Evolutionary conservation across 768 basidiomycete species (phyloP).

Genomic region (Favolaschia claudopus): DNA sequence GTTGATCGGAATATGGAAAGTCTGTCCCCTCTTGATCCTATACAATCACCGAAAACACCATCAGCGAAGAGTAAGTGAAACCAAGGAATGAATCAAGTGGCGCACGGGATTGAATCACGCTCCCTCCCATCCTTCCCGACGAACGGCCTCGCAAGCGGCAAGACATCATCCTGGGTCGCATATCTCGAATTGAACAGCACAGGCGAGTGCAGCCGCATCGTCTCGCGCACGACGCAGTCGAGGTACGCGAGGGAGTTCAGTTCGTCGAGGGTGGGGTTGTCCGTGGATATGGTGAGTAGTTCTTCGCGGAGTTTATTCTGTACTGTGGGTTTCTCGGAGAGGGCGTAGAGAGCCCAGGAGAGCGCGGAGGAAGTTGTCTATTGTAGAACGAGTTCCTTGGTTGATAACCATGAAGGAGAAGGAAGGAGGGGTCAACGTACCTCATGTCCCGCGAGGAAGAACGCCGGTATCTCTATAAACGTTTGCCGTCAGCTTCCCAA

Average conservation of each 20-base stretch:
- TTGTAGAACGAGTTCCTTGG: too few relatives aligned
- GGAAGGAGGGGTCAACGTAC: too few relatives aligned
- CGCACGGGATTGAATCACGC: conserved; percentile 42
- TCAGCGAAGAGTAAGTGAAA: background rate
- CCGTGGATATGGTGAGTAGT: conserved; percentile 39
- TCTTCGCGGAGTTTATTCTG: conserved; percentile 56
- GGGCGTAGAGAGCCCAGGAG: conserved; percentile 52
- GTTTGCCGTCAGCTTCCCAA: too few relatives aligned
- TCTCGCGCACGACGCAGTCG: too few relatives aligned
- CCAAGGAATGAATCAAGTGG: background rate
- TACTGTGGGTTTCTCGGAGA: conserved; percentile 44
- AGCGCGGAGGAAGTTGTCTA: background rate
- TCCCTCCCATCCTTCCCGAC: conserved; percentile 50
- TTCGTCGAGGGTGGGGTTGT: conserved; percentile 51
- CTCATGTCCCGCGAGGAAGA: conserved; percentile 46
- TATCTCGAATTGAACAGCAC: too few relatives aligned
- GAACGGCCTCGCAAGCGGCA: conserved; percentile 57
- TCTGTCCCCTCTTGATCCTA: conserved; percentile 53
- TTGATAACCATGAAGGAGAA: too few relatives aligned
- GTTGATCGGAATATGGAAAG: conserved; percentile 56
- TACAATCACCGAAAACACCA: too few relatives aligned
- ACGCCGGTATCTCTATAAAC: too few relatives aligned
- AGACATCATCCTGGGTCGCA: conserved; percentile 60
- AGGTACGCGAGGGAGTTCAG: conserved; percentile 48
- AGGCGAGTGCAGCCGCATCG: too few relatives aligned